A percentile compares a stretch with the other conserved stretches of the same genome.
Evolutionary conservation across 2,329 filamentous ascomycete species (phyloP).

Genomic region (Talaromyces atroroseus): DNA sequence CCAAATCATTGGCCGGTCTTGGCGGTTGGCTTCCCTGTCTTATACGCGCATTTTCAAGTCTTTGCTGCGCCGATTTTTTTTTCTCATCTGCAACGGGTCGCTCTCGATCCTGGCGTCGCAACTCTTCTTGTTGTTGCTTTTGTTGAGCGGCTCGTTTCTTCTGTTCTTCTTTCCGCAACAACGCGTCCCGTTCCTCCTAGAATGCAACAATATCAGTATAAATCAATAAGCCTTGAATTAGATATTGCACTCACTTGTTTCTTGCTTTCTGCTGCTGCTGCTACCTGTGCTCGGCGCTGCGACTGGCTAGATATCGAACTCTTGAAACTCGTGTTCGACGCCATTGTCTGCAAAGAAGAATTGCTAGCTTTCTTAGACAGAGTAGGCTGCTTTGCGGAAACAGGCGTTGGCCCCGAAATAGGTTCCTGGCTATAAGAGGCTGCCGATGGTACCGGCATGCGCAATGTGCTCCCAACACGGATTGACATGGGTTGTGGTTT

Average conservation of each 20-base stretch:
- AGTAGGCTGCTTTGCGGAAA: conserved; percentile 40
- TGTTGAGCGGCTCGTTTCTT: conserved; percentile 64
- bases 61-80: conserved; percentile 57
- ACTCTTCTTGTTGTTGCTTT: conserved; percentile 46
- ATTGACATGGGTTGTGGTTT: conserved; percentile 46
- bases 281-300: conserved; percentile 65
- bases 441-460: conserved; percentile 42
- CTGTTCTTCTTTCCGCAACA: conserved; percentile 66
- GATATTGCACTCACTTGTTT: conserved; percentile 52
- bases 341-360: conserved; percentile 53
- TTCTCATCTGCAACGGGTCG: conserved; percentile 51
- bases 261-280: conserved; percentile 62
- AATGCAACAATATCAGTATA: conserved; percentile 7
- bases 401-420: conserved; percentile 31
- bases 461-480: conserved; percentile 43
- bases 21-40: conserved; percentile 41
- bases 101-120: conserved; percentile 53
- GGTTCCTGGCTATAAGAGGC: conserved; percentile 55
- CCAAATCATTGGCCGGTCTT: conserved; percentile 29
- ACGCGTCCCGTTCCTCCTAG: conserved; percentile 69
- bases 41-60: conserved; percentile 43
- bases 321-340: conserved; percentile 57
- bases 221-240: conserved; percentile 5
- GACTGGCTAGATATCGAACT: conserved; percentile 56
- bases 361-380: conserved; percentile 63